Percentiles rank a stretch among this genome's conserved stretches.
These are phyloP conservation scores for Strigomonas galati DNA, from an alignment of 208 protist species.

Conservation along the genomic window DNA sequence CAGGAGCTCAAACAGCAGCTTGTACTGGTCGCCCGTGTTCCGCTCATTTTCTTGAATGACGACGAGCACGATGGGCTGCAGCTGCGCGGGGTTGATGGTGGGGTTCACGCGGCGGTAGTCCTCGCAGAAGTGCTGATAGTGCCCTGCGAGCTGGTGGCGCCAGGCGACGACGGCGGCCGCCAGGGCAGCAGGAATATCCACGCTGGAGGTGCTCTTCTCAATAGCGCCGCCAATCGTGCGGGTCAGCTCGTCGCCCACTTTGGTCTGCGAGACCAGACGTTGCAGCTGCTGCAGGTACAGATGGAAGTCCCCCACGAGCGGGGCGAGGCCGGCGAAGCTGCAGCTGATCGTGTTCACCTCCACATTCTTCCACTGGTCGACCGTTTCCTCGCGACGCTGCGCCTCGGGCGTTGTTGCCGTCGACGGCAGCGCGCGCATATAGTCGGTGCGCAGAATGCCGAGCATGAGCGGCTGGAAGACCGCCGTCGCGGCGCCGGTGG, in stretches of 20 bases:
- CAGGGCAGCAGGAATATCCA: slow-evolving; percentile 43
- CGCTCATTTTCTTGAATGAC: slow-evolving; percentile 91
- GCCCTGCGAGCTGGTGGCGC: slow-evolving; percentile 6
- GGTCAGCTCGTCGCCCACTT: background rate
- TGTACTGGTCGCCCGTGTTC: slow-evolving; percentile 94
- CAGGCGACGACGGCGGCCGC: slow-evolving; percentile 43
- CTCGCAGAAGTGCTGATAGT: too few relatives aligned
- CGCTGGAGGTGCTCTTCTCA: slow-evolving; percentile 34
- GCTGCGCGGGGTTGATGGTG: slow-evolving; percentile 2
- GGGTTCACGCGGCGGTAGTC: background rate
- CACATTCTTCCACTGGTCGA: slow-evolving; percentile 88
- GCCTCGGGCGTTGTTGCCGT: slow-evolving; percentile 7
- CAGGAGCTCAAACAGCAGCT: slow-evolving; percentile 74
- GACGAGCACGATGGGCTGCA: slow-evolving; percentile 79
- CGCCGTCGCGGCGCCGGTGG: slow-evolving; percentile 16
- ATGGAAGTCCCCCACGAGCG: slow-evolving; percentile 83
- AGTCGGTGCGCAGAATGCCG: slow-evolving; percentile 93
- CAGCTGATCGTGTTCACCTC: slow-evolving; percentile 97
- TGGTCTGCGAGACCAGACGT: slow-evolving; percentile 13
- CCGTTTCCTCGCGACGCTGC: slow-evolving; percentile 20
- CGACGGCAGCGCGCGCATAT: slow-evolving; percentile 69
- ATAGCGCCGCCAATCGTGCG: slow-evolving; percentile 10
- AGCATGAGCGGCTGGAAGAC: slow-evolving; percentile 84
- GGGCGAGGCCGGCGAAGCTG: slow-evolving; percentile 88
- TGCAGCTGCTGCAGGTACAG: slow-evolving; percentile 51